phyloP scores from a whole-genome alignment of 768 basidiomycete species.

The Tylopilus rubrobrunneus region DNA sequence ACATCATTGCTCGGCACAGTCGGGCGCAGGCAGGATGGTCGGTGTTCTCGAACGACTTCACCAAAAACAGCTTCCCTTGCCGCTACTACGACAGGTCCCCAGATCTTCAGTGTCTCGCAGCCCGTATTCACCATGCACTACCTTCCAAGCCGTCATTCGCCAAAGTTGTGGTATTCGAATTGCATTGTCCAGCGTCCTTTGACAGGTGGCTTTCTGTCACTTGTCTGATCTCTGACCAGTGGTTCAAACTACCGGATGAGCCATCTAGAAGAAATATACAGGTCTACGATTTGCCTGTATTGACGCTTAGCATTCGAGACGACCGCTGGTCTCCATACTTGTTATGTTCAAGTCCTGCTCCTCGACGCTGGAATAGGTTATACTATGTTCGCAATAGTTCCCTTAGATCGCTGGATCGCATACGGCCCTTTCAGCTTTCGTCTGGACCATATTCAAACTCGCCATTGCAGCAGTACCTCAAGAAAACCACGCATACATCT shows the following conservation, averaged over 20 bases:
- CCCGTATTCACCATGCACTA: neutral
- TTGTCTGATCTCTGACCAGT: neutral
- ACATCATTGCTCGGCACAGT: neutral
- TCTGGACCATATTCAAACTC: slow-evolving; percentile 27
- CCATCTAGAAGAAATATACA: too few species aligned
- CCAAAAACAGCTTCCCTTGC: neutral
- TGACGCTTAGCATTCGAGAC: too few species aligned
- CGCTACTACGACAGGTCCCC: neutral
- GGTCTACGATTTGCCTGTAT: too few species aligned
- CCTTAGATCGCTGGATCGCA: too few species aligned
- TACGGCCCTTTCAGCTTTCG: too few species aligned
- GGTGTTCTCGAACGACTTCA: neutral
- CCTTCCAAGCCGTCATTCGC: neutral
- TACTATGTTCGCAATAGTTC: too few species aligned
- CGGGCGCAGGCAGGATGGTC: neutral
- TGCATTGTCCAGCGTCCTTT: neutral
- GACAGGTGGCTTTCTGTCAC: neutral
- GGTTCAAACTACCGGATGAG: too few species aligned
- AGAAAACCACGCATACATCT: slow-evolving; percentile 34
- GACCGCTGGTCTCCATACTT: too few species aligned
- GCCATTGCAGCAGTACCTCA: slow-evolving; percentile 36
- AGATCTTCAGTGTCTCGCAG: neutral
- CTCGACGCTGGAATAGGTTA: neutral
- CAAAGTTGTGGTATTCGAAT: neutral
- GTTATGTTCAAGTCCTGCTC: neutral